Evolutionary conservation across 179 eudicot species (phyloP), one percentile per base, ranked within the genome.

Genomic region (Corrigiola litoralis): DNA sequence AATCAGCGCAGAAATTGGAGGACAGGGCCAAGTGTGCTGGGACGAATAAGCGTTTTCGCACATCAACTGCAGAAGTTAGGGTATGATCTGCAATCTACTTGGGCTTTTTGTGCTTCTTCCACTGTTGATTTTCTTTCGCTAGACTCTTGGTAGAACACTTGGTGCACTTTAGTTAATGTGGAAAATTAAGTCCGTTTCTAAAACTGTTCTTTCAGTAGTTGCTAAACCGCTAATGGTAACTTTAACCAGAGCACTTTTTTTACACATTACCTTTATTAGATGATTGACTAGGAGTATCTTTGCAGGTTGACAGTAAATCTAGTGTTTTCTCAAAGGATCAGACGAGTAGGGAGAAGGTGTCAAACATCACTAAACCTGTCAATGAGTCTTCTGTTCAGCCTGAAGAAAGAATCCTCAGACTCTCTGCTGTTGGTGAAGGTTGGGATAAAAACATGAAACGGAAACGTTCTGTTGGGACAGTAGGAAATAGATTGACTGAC

Each of bases 381-480:
- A 70, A 64, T 65, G 84, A 75, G 48, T 70, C 77, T 76, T 53
- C 85, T 63, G 87, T 80, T 82, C 71, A 80, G 48, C 82, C 79
- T 54, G 95, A 85, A 71, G 96, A 85, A 67, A 87, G 78, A 72
- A 71, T 77, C 48, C 80, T 87, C 50, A 74, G 85, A 58, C 79
- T 87, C 52, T 78, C 98, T 58, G 84, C 86, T 70, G 90, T 86
- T 57, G 92, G 85, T 58, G 98, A 87, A 77, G 83, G 98, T 33
- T 90, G 98, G 98, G 97, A 90, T 65, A 82, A 73, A 68, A 89
- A 79, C 52, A 82, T 76, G 81, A 87, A 83, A 69, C 85, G 97
- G 63, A 92, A 86, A 73, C 92, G 98, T 21, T 92, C 98, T 55
- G 79, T 77, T 52, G 94, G 95, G 58, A 66, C 70, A 25, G 82